Evolutionary conservation across 1,284 basidiomycete species (phyloP), one percentile per base, ranked within the genome.

Genomic region (Melampsora larici-populina): DNA sequence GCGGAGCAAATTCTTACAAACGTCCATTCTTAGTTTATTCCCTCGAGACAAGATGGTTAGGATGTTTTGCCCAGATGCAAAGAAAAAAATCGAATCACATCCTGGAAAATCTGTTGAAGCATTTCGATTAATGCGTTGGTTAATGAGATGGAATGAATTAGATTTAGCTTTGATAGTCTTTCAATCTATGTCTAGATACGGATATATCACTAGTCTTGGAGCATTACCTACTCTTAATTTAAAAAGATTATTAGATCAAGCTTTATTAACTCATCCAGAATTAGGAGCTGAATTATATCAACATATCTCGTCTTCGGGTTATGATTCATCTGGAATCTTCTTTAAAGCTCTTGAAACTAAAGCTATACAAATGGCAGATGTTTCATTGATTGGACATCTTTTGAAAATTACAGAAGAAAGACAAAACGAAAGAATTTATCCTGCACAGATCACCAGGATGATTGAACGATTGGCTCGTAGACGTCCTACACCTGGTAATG

Each of bases 71-170:
- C 55, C 55, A 24, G 55, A 60, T 24, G 29, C 15, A 7, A 31
- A 31, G n/a, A 24, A 31, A 24, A 43, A 64, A 55, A 36, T 64
- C 17, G 73, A 62, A 68, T 77, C 74, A 0, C 74, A 77, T 77
- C 74, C 74, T 33, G 74, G 74, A 24, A 77, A 70, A 43, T 77
- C 74, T n/a, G 64, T 51, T 40, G 66, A 77, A 58, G 65, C 74
- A 43, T 77, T 77, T 65, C 66, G 74, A 33, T 63, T 77, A 31
- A 68, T 77, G 66, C 55, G 67, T 46, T 69, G 51, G 43, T 70
- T 77, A 40, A 68, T 70, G 55, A 36, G 67, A 15, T 77, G 51
- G 65, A 62, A 77, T 67, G 74, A 77, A 49, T 62, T 58, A 29
- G 55, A 70, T 46, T 60, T 77, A 40, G 51, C 74, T 18, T 55